Evolutionary conservation across 768 basidiomycete genomes (phyloP).

Genomic region (Pisolithus orientalis): DNA sequence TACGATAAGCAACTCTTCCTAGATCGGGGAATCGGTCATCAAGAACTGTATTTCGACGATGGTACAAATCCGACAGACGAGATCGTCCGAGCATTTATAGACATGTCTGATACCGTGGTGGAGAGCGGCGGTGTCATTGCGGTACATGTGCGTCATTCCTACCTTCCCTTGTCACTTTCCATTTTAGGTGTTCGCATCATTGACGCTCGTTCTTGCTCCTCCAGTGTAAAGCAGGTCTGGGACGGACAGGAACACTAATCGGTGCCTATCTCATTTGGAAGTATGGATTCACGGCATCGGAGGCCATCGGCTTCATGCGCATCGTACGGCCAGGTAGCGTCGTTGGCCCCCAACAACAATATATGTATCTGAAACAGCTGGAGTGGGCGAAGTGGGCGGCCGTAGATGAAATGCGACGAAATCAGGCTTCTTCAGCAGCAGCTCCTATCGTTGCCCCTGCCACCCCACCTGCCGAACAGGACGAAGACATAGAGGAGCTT

Average conservation of each 20-base stretch:
- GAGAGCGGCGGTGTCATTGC: conserved; percentile 77
- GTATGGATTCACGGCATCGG: conserved; percentile 92
- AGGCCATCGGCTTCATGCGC: conserved; percentile 98
- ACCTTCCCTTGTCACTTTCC: conserved; percentile 5
- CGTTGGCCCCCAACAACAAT: conserved; percentile 90
- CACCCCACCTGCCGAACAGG: conserved; percentile 73
- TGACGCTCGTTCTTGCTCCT: conserved; percentile 8
- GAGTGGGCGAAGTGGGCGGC: conserved; percentile 95
- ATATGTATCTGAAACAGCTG: conserved; percentile 89
- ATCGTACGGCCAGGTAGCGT: conserved; percentile 93
- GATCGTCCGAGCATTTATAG: conserved; percentile 88
- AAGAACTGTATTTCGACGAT: conserved; percentile 95
- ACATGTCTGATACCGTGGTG: conserved; percentile 73
- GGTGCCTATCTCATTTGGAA: conserved; percentile 99
- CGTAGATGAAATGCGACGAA: conserved; percentile 61
- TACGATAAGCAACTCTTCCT: conserved; percentile 80
- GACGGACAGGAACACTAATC: conserved; percentile 92
- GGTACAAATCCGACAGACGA: conserved; percentile 97
- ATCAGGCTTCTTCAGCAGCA: conserved; percentile 35
- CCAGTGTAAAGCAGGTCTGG: conserved; percentile 94
- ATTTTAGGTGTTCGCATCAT: conserved; percentile 9
- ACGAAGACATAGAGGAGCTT: conserved; percentile 51
- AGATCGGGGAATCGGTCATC: conserved; percentile 80
- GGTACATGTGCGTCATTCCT: conserved; percentile 62
- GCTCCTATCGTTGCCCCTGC: conserved; percentile 60